Percentiles rank a stretch among this genome's conserved stretches.
These are phyloP conservation scores for Blastomyces parvus DNA, from an alignment of 2,329 filamentous ascomycete species.

Conservation along the genomic window DNA sequence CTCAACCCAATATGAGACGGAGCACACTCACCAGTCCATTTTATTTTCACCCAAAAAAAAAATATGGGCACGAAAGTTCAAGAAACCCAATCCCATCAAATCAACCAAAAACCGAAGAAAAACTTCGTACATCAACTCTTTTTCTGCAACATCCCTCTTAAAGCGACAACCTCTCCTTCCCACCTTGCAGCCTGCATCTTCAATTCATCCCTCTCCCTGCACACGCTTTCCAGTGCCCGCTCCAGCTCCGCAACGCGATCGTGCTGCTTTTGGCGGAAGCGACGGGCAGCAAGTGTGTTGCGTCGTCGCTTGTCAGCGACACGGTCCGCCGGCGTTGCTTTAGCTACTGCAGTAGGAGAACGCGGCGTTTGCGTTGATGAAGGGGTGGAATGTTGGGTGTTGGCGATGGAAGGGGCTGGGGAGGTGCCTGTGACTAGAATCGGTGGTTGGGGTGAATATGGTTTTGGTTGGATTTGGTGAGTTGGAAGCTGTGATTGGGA, in stretches of 20 bases:
- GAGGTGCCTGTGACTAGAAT: background rate
- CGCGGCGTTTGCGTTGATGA: background rate
- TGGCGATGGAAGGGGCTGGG: background rate
- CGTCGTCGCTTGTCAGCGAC: slow-evolving; percentile 48
- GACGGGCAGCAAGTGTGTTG: slow-evolving; percentile 62
- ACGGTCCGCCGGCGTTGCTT: background rate
- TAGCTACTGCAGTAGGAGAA: background rate
- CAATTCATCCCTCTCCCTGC: slow-evolving; percentile 54
- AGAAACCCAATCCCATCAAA: background rate
- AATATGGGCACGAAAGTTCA: background rate
- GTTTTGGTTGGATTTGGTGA: background rate
- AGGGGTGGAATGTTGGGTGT: background rate
- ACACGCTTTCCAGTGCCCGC: slow-evolving; percentile 48
- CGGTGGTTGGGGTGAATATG: background rate
- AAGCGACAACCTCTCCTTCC: slow-evolving; percentile 55
- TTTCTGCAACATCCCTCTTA: slow-evolving; percentile 41
- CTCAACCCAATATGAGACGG: background rate
- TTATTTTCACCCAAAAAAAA: background rate
- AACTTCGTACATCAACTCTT: background rate
- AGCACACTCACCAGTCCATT: background rate
- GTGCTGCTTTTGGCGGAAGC: slow-evolving; percentile 61
- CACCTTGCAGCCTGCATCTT: slow-evolving; percentile 53
- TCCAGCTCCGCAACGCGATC: slow-evolving; percentile 57
- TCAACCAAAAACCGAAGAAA: background rate
- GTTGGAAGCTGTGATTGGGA: background rate